A percentile compares a stretch with the other conserved stretches of the same genome.
Conservation (phyloP, 495 filamentous ascomycete genomes). For the Penicillium steckii region DNA sequence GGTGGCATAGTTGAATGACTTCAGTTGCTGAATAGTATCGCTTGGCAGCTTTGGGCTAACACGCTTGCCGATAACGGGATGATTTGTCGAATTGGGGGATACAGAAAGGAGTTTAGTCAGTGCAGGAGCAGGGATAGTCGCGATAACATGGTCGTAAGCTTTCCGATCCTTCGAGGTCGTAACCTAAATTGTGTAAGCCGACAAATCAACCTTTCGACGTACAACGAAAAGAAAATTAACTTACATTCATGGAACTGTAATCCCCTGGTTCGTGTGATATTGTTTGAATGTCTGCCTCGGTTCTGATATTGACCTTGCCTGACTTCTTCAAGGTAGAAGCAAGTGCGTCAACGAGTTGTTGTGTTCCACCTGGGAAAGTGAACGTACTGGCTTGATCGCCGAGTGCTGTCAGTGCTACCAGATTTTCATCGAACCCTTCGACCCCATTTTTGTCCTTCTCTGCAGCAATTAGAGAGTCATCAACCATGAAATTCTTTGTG, state of each 20-base stretch:
- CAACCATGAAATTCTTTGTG: constrained; percentile 14
- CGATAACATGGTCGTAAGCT: constrained; percentile 64
- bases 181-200: neutral
- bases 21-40: constrained; percentile 31
- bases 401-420: neutral
- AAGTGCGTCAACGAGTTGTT: constrained; percentile 35
- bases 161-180: neutral
- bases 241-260: neutral
- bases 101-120: constrained; percentile 25
- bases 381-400: constrained; percentile 50
- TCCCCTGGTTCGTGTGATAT: neutral
- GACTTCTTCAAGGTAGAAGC: constrained; percentile 24
- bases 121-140: constrained; percentile 58
- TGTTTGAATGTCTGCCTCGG: constrained; percentile 17
- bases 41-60: constrained; percentile 8
- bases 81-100: constrained; percentile 2
- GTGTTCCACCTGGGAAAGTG: constrained; percentile 38
- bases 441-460: neutral
- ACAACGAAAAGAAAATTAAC: neutral
- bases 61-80: neutral
- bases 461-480: constrained; percentile 27
- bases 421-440: neutral
- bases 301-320: constrained; percentile 28
- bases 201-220: neutral
- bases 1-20: constrained; percentile 59